Base-by-base conservation (phyloP, 805 yeast species). In the Teunomyces tritomae region DNA sequence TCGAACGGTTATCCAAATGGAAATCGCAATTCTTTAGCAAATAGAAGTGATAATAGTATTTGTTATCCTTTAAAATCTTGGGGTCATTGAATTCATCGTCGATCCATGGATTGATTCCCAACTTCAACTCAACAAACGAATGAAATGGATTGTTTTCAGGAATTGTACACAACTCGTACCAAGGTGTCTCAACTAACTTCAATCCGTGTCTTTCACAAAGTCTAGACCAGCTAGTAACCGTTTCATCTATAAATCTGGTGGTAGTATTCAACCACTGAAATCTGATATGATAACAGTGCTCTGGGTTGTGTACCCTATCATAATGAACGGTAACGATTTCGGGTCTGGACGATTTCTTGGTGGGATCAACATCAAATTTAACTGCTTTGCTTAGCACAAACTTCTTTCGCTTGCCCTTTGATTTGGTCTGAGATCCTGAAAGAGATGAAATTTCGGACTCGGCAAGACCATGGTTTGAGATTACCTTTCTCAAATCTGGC, bases 221-320 rank as follows among this genome's bases (percentile, higher is more conserved):
- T 47, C 96, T 77, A 0, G 89, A 80, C 88, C 97, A 86, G 42
- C 81, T 77, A 39, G 76, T 82, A 37, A 90, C 74, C 9, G 87
- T 73, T 54, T 90, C 96, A 49, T 90, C 97, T 43, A 89, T 82
- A 28, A 88, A 70, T 57, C 87, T 87, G 2, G 96, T 86, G 0
- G 98, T 89, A 0, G 96, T 83, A 50, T 87, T 89, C 28, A 92
- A 69, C 99, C 99, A 94, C 62, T 94, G 97, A 10, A 92, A 64
- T 41, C 96, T 74, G 28, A 94, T 78, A 59, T 92, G 98, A 70
- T 84, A 94, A 61, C 97, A 91, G 58, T 91, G 96, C 55, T 87
- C 92, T 0, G 97, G 97, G 60, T 91, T 92, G 63, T 90, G 97
- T 3, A 91, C 91, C 39, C 84, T 77, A 62, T 94, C 99, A 59